These are phyloP conservation scores for Elaeis guineensis DNA, from an alignment of 176 grass and related monocot genomes.

Conservation along the genomic window DNA sequence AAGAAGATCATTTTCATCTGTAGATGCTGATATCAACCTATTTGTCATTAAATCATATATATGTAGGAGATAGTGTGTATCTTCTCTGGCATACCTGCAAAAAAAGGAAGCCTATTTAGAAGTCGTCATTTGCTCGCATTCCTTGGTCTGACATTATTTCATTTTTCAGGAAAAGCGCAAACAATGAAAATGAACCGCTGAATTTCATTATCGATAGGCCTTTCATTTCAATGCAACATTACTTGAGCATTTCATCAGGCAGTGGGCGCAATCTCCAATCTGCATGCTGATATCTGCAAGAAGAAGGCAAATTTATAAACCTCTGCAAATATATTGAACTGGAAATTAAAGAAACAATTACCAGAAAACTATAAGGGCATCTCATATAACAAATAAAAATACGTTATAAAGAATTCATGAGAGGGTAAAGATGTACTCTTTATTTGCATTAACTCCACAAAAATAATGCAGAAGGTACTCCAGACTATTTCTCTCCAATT, in stretches of 20 bases:
- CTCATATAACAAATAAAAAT: too few relatives aligned
- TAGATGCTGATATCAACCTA: conserved; percentile 46
- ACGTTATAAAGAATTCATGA: neutral
- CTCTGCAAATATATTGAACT: too few relatives aligned
- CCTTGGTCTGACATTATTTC: too few relatives aligned
- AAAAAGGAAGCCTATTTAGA: neutral
- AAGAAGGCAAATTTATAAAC: neutral
- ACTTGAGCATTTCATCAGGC: conserved; percentile 93
- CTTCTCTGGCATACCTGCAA: conserved; percentile 95
- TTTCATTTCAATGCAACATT: conserved; percentile 15
- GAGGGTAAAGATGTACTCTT: conserved; percentile 44
- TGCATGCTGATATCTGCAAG: conserved; percentile 89
- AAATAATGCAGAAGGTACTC: conserved; percentile 77
- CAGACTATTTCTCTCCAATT: conserved; percentile 89
- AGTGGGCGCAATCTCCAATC: conserved; percentile 91
- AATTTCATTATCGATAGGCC: too few relatives aligned
- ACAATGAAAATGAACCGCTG: too few relatives aligned
- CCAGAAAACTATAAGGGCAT: too few relatives aligned
- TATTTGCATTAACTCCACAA: conserved; percentile 78
- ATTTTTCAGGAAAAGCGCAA: too few relatives aligned
- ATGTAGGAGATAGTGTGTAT: conserved; percentile 87
- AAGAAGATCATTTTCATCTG: conserved; percentile 59
- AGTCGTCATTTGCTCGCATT: too few relatives aligned
- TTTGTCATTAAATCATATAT: conserved; percentile 90
- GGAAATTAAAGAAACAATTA: too few relatives aligned